Base-by-base conservation (phyloP, 1,284 basidiomycete species). In the Cystobasidium pallidum region DNA sequence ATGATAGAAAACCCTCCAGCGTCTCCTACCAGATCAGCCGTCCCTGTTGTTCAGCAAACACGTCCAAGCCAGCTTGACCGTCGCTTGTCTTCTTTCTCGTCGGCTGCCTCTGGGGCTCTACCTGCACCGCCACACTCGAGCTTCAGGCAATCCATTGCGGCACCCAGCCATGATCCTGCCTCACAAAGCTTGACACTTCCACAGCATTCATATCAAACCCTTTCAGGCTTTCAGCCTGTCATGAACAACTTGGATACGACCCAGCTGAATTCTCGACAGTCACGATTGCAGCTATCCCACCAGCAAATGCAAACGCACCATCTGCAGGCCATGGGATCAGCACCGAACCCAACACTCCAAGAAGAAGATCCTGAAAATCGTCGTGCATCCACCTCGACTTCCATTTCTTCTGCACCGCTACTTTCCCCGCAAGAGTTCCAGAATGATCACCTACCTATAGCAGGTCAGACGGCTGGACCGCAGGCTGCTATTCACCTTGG, bases 351-450 rank as follows among this genome's bases (percentile, higher is more conserved):
- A 15, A 26, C 62, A 17, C 34, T 47, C 26, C 10, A 11, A 7
- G 67, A 62, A 13, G 57, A 70, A 2, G 68, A 71, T 43, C 11
- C n/a, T 17, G 59, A 64, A 26, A 52, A 32, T 43, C 59, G 68
- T 26, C 45, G 68, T 15, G 68, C 68, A 2, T 62, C 57, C 2
- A 64, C 68, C 3, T 36, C 61, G 24, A 71, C 68, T 36, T 41
- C 45, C 3, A n/a, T 39, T 7, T 71, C 64, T 13, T 66, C 68
- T 17, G 49, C 47, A 0, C 43, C 55, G 15, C 51, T 63, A 0
- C 15, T 55, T 0, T 71, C 68, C 7, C 68, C 67, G 1, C 39
- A 2, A 17, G 67, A 58, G 7, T 2, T 28, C 8, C 43, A 64
- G 6, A 51, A 1, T 36, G 24, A 55, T n/a, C 34, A 24, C 10